These are phyloP conservation scores for Podaxis sp. DNA, from an alignment of 768 basidiomycete species.

Conservation along the genomic window DNA sequence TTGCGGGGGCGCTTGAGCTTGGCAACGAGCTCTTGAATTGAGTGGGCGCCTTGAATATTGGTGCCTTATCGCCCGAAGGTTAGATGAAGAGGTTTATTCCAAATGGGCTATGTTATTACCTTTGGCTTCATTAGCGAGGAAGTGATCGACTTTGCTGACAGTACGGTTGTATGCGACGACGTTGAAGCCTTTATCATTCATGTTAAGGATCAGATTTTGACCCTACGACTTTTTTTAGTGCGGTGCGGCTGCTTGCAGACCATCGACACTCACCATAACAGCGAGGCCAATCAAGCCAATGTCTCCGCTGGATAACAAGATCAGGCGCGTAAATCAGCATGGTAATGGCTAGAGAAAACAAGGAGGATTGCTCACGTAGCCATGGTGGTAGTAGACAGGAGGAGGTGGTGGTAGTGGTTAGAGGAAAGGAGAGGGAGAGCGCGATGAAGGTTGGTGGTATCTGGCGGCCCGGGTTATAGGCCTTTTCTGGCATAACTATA, in stretches of 20 bases:
- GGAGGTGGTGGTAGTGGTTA: slow-evolving; percentile 26
- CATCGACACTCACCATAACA: slow-evolving; percentile 75
- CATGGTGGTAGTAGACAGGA: slow-evolving; percentile 43
- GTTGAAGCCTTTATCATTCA: slow-evolving; percentile 99
- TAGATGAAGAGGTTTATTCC: slow-evolving; percentile 14
- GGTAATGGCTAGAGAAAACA: slow-evolving; percentile 9
- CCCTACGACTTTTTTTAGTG: slow-evolving; percentile 46
- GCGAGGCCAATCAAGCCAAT: slow-evolving; percentile 98
- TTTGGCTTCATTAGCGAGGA: slow-evolving; percentile 97
- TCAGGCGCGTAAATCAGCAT: not conserved
- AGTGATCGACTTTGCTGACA: slow-evolving; percentile 90
- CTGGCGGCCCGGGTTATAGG: slow-evolving; percentile 9
- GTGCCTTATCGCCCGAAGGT: slow-evolving; percentile 56
- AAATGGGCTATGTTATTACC: slow-evolving; percentile 46
- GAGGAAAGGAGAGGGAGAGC: slow-evolving; percentile 18
- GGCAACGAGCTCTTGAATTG: slow-evolving; percentile 81
- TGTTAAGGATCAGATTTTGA: slow-evolving; percentile 96
- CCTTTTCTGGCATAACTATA: slow-evolving; percentile 8
- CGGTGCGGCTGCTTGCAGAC: slow-evolving; percentile 17
- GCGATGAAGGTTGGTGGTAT: slow-evolving; percentile 3
- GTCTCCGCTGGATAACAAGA: slow-evolving; percentile 64
- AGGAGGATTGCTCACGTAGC: slow-evolving; percentile 24
- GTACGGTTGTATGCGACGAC: slow-evolving; percentile 98
- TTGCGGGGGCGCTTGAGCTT: slow-evolving; percentile 96
- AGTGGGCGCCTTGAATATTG: slow-evolving; percentile 92